phyloP scores from a whole-genome alignment of 495 filamentous ascomycete genomes.

The Hyaloscypha bicolor region DNA sequence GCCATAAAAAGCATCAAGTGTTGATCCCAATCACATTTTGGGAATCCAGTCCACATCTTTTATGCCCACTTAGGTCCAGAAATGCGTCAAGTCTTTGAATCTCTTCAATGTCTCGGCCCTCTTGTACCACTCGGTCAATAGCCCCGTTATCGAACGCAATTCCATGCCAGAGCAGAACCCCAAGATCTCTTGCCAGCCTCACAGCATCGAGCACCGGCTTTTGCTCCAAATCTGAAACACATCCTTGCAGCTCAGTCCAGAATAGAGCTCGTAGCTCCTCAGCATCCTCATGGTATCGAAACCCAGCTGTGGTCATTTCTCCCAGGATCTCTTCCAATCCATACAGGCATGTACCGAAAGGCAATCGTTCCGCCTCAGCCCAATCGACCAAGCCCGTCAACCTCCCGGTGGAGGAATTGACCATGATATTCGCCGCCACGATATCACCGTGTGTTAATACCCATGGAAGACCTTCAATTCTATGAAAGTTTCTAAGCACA shows the following conservation, averaged over 20 bases:
- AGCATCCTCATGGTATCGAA: slow-evolving; percentile 46
- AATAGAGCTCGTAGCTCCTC: slow-evolving; percentile 45
- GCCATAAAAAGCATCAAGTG: neutral
- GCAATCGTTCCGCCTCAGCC: slow-evolving; percentile 60
- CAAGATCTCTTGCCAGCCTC: slow-evolving; percentile 47
- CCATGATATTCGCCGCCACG: slow-evolving; percentile 55
- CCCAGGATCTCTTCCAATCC: slow-evolving; percentile 58
- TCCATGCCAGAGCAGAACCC: slow-evolving; percentile 60
- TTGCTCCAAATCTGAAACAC: slow-evolving; percentile 39
- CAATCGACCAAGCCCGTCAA: slow-evolving; percentile 60
- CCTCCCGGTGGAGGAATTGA: slow-evolving; percentile 36
- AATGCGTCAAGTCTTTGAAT: slow-evolving; percentile 45
- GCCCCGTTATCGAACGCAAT: slow-evolving; percentile 60
- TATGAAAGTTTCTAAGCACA: slow-evolving; percentile 36
- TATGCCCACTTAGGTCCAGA: slow-evolving; percentile 10
- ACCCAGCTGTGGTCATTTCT: slow-evolving; percentile 33
- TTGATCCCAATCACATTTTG: neutral
- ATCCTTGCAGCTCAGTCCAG: slow-evolving; percentile 45
- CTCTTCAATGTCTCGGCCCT: slow-evolving; percentile 48
- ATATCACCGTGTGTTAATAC: slow-evolving; percentile 62
- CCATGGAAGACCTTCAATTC: slow-evolving; percentile 48
- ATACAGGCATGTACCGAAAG: slow-evolving; percentile 58
- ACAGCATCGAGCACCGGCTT: slow-evolving; percentile 36
- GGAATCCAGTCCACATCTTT: neutral
- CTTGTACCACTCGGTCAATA: slow-evolving; percentile 54